These are phyloP conservation scores for Scedosporium dehoogii DNA, from an alignment of 2,329 filamentous ascomycete species.

Conservation along the genomic window DNA sequence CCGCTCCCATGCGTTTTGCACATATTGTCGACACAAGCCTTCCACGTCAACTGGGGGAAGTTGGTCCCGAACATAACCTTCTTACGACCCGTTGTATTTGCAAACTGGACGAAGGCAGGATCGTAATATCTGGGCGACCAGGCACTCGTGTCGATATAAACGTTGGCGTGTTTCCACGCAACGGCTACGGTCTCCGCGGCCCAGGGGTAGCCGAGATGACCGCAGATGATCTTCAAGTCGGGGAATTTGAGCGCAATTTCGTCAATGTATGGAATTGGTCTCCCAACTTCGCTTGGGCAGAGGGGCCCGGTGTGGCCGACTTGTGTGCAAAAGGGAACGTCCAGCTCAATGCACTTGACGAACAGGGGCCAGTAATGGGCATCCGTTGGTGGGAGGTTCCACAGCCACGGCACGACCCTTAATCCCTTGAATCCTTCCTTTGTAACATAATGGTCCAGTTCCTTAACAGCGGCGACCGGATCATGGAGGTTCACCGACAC, in stretches of 20 bases:
- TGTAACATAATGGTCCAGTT: slow-evolving; percentile 10
- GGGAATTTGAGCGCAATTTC: slow-evolving; percentile 10
- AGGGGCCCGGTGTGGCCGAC: slow-evolving; percentile 10
- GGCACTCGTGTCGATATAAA: slow-evolving; percentile 10
- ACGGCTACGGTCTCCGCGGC: slow-evolving; percentile 9
- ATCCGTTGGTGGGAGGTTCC: slow-evolving; percentile 9
- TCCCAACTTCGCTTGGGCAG: slow-evolving; percentile 10
- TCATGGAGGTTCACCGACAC: slow-evolving; percentile 9
- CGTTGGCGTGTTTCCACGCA: slow-evolving; percentile 10
- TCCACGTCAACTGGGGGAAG: slow-evolving; percentile 9
- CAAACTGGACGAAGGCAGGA: slow-evolving; percentile 8
- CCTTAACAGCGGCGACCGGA: slow-evolving; percentile 7
- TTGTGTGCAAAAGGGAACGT: slow-evolving; percentile 10
- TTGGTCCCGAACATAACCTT: slow-evolving; percentile 6
- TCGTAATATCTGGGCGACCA: slow-evolving; percentile 9
- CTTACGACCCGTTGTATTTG: slow-evolving; percentile 9
- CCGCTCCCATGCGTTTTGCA: background rate
- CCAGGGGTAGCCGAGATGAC: slow-evolving; percentile 11
- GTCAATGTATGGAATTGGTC: slow-evolving; percentile 11
- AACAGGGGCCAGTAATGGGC: slow-evolving; percentile 10
- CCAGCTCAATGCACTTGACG: slow-evolving; percentile 11
- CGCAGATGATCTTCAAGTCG: slow-evolving; percentile 8
- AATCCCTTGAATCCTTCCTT: slow-evolving; percentile 10
- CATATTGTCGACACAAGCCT: slow-evolving; percentile 8
- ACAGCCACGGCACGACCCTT: slow-evolving; percentile 9